Evolutionary conservation across 495 filamentous ascomycete species (phyloP).

Genomic region (Darksidea phi): DNA sequence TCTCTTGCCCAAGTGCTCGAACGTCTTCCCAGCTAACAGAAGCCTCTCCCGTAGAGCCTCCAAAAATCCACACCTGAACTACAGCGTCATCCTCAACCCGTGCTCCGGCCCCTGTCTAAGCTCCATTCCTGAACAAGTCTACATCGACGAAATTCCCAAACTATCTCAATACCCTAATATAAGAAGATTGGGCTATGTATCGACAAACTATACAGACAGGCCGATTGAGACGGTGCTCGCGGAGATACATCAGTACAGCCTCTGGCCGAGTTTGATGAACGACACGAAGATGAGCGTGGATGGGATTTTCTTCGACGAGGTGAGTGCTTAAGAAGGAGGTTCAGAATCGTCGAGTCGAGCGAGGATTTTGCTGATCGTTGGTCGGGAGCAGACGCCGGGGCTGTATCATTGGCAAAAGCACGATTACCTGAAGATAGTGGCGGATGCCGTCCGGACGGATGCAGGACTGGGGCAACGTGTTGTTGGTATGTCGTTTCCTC

Average conservation of each 20-base stretch:
- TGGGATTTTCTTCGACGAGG: conserved; percentile 36
- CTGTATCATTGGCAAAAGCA: conserved; percentile 35
- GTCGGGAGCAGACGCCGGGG: conserved; percentile 7
- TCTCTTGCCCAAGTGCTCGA: neutral
- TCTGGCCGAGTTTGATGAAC: conserved; percentile 14
- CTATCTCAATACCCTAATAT: conserved; percentile 28
- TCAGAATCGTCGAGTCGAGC: too few species aligned
- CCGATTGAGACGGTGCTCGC: conserved; percentile 16
- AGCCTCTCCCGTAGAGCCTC: neutral
- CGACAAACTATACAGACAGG: conserved; percentile 30
- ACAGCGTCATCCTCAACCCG: conserved; percentile 33
- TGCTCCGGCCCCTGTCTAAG: conserved; percentile 23
- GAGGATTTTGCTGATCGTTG: too few species aligned
- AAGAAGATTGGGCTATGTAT: conserved; percentile 30
- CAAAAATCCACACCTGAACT: conserved; percentile 17
- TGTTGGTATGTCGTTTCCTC: conserved; percentile 15
- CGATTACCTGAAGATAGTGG: conserved; percentile 40
- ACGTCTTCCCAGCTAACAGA: neutral
- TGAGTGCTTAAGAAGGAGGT: too few species aligned
- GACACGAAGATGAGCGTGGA: conserved; percentile 8
- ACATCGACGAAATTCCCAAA: conserved; percentile 29
- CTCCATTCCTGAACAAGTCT: conserved; percentile 16
- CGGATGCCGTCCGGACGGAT: conserved; percentile 33
- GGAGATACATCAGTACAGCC: conserved; percentile 26
- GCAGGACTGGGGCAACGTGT: conserved; percentile 12